Percentiles rank a stretch among this genome's conserved stretches.
phyloP scores from a whole-genome alignment of 2,329 filamentous ascomycete genomes.

The Emericellopsis atlantica region DNA sequence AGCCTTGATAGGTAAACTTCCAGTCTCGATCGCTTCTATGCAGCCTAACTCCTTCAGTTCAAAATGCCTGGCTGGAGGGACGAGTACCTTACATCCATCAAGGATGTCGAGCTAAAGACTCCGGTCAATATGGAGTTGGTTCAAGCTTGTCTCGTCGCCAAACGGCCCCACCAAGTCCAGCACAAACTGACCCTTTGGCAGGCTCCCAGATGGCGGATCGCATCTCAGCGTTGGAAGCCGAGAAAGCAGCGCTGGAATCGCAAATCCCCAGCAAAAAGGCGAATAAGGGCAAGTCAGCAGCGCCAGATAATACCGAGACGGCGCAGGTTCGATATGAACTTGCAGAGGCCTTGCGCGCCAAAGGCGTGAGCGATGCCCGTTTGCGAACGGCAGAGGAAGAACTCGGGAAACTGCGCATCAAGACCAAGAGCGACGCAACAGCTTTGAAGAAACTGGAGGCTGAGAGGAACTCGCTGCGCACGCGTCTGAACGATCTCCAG shows the following conservation, averaged over 20 bases:
- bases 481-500: conserved; percentile 65
- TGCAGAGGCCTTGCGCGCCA: conserved; percentile 63
- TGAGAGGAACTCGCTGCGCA: conserved; percentile 48
- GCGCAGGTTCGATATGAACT: conserved; percentile 56
- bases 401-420: conserved; percentile 47
- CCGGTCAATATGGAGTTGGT: conserved; percentile 54
- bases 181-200: conserved; percentile 16
- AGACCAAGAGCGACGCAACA: conserved; percentile 45
- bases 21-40: not conserved
- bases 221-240: conserved; percentile 48
- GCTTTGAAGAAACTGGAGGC: conserved; percentile 48
- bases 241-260: conserved; percentile 30
- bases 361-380: conserved; percentile 52
- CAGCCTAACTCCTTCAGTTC: not conserved
- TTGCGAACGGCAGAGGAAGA: conserved; percentile 52
- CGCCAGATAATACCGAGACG: conserved; percentile 18
- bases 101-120: conserved; percentile 56
- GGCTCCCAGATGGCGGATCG: conserved; percentile 56
- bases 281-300: conserved; percentile 1
- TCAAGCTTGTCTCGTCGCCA: conserved; percentile 54
- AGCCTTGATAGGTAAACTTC: too few relatives aligned
- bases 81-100: conserved; percentile 66
- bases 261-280: conserved; percentile 10
- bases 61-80: conserved; percentile 60
- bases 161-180: conserved; percentile 4